Base-by-base conservation (phyloP, 306 rosid species). In the Vigna radiata region DNA sequence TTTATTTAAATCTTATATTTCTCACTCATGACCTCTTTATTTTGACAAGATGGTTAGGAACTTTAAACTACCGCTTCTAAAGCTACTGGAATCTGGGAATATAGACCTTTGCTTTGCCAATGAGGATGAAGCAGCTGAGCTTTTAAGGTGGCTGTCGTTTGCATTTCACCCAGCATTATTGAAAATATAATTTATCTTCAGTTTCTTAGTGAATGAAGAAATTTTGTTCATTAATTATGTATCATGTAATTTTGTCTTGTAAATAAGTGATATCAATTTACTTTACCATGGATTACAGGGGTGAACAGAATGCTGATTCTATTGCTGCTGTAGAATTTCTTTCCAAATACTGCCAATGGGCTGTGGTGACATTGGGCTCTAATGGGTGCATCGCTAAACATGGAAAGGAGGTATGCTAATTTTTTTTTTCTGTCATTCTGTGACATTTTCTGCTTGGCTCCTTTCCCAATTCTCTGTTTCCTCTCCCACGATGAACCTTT, bases 41-140 rank as follows among this genome's bases (percentile, higher is more conserved):
- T 54, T 80, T 90, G 81, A 33, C 79, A 87, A 95, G 99, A 92
- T 95, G 99, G 94, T 95, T 77, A 89, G 97, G 70, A 81, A 89
- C 88, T 91, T 73, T 70, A 90, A 76, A 78, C 14, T 14, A 44
- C 97, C 91, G 52, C 97, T 92, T 79, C 80, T 90, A 49, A 61
- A 88, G 75, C 83, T 95, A 73, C 81, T 95, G 80, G 86, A 89
- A 76, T 92, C 97, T 0, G 91, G 97, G 81, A 73, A 69, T 63
- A 71, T 92, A 69, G 97, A 95, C 89, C 97, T 95, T 60, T 95
- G 99, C 87, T 95, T 92, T 85, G 97, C 97, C 81, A 95, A 95
- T 56, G 99, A 95, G 84, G 99, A 95, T 70, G 99, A 95, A 77
- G 99, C 99, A 78, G 82, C 92, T 62, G 99, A 92, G 84, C 88